These are phyloP conservation scores for Bruguiera hainesii DNA, from an alignment of 441 rosid species.

Conservation along the genomic window DNA sequence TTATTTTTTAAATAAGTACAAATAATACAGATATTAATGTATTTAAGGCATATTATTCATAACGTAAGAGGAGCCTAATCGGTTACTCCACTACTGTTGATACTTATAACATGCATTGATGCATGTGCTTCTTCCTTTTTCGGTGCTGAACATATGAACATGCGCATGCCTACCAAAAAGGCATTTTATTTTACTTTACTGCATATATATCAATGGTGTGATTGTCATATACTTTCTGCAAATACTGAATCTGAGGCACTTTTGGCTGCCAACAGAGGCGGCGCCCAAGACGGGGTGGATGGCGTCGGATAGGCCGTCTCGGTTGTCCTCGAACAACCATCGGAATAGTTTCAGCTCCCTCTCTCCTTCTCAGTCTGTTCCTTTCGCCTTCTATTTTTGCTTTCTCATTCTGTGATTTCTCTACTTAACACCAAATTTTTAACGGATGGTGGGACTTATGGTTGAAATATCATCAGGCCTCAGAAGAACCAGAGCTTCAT, in stretches of 20 bases:
- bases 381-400: conserved; percentile 16
- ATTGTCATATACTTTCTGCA: no score
- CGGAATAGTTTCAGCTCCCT: conserved; percentile 59
- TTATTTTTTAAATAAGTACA: no score
- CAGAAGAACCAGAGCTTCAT: conserved; percentile 74
- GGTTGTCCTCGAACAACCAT: conserved; percentile 53
- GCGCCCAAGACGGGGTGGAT: conserved; percentile 29
- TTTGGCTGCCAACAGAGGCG: conserved; percentile 38
- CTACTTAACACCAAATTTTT: neutral
- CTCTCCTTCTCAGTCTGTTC: conserved; percentile 67
- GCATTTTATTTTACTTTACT: no score
- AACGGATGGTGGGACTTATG: conserved; percentile 11
- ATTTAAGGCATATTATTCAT: no score
- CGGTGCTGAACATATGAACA: no score
- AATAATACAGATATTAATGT: no score
- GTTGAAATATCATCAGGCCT: conserved; percentile 42
- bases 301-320: conserved; percentile 35
- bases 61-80: no score
- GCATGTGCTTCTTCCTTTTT: no score
- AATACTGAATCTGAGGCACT: neutral
- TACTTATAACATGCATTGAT: no score
- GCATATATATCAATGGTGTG: no score
- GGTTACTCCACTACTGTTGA: no score
- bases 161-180: no score
- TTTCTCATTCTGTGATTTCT: neutral